These are phyloP conservation scores for Rasamsonia emersonii DNA, from an alignment of 2,329 filamentous ascomycete species.

Conservation along the genomic window DNA sequence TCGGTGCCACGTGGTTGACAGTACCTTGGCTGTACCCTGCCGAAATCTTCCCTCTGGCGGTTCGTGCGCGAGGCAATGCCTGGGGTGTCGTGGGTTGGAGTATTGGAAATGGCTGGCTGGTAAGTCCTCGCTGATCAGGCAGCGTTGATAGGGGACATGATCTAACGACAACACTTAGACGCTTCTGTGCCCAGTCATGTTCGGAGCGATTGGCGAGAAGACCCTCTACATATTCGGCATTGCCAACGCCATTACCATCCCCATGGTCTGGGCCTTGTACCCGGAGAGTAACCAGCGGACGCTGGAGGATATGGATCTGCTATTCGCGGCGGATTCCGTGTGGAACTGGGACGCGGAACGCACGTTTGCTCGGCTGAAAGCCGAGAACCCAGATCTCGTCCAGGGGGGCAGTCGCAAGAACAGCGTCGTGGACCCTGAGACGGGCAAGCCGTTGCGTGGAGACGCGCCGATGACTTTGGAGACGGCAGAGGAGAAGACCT, in stretches of 20 bases:
- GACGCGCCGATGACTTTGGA: slow-evolving; percentile 3
- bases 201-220: slow-evolving; percentile 57
- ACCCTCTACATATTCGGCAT: slow-evolving; percentile 67
- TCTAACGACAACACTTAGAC: slow-evolving; percentile 21
- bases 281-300: slow-evolving; percentile 67
- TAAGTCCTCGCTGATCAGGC: slow-evolving; percentile 20
- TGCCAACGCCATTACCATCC: slow-evolving; percentile 56
- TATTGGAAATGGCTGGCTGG: slow-evolving; percentile 63
- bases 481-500: neutral
- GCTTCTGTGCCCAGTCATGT: slow-evolving; percentile 52
- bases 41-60: slow-evolving; percentile 64
- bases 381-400: slow-evolving; percentile 47
- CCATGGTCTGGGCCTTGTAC: slow-evolving; percentile 65
- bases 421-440: slow-evolving; percentile 24
- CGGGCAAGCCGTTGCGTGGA: slow-evolving; percentile 14
- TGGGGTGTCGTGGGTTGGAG: slow-evolving; percentile 70
- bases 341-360: slow-evolving; percentile 65
- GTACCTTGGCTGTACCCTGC: slow-evolving; percentile 59
- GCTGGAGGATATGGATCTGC: slow-evolving; percentile 64
- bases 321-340: slow-evolving; percentile 58
- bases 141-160: slow-evolving; percentile 12
- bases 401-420: slow-evolving; percentile 28
- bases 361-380: slow-evolving; percentile 55
- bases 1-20: slow-evolving; percentile 51
- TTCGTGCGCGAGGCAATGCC: slow-evolving; percentile 65